Percentiles rank a stretch among this genome's conserved stretches.
These are phyloP conservation scores for Solanum dulcamara DNA, from an alignment of 257 asterid species.

Conservation along the genomic window DNA sequence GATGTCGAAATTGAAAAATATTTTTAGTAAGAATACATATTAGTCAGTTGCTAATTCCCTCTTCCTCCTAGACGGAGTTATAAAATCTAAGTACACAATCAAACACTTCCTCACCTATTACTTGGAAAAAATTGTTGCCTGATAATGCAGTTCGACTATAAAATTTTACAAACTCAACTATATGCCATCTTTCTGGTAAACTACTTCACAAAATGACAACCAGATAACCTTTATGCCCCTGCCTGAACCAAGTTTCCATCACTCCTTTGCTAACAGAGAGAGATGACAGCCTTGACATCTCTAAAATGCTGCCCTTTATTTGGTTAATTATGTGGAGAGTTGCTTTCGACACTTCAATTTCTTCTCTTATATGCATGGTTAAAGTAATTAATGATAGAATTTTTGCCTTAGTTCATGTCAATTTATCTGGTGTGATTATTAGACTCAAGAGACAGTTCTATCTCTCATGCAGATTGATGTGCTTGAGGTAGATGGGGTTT, in stretches of 20 bases:
- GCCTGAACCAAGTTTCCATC: neutral
- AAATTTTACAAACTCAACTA: neutral
- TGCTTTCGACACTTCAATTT: neutral
- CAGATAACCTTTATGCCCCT: neutral
- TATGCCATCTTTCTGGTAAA: neutral
- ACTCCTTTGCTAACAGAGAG: neutral
- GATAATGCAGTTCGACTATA: neutral
- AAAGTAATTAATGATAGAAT: neutral
- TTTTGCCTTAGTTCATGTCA: neutral
- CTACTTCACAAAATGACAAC: neutral
- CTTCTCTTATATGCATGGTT: neutral
- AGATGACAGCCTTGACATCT: neutral
- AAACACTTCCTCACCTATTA: neutral
- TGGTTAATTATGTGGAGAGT: neutral
- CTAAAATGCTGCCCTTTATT: neutral
- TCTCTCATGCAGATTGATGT: slow-evolving; percentile 77
- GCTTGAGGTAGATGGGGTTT: slow-evolving; percentile 87
- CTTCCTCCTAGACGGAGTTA: neutral
- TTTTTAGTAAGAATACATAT: neutral
- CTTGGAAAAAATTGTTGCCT: neutral
- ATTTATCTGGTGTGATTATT: neutral
- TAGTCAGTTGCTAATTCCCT: neutral
- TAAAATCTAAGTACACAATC: neutral
- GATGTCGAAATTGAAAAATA: neutral
- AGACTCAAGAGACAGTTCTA: neutral